Evolutionary conservation across 345 rosid species (phyloP).

Genomic region (Aegle marmelos): DNA sequence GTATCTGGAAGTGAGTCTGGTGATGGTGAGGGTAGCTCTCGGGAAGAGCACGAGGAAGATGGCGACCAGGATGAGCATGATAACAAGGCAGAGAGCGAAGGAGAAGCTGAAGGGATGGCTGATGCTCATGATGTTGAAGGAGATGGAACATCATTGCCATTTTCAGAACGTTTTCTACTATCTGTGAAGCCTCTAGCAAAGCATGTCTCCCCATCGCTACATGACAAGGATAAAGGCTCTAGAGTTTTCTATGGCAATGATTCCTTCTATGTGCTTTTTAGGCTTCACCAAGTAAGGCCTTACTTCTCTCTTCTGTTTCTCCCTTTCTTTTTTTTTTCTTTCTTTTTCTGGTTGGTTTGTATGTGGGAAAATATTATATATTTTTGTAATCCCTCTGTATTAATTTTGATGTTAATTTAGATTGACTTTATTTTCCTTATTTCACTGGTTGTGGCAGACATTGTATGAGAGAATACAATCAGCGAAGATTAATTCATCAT

Average conservation of each 20-base stretch:
- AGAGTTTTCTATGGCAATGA: constrained; percentile 89
- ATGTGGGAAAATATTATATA: background rate
- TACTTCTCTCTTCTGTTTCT: background rate
- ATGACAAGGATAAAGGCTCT: constrained; percentile 48
- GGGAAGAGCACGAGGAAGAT: constrained; percentile 81
- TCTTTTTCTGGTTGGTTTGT: too few species aligned
- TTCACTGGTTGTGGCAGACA: constrained; percentile 40
- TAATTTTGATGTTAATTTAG: background rate
- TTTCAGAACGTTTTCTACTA: constrained; percentile 64
- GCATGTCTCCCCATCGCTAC: constrained; percentile 54
- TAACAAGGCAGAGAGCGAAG: constrained; percentile 89
- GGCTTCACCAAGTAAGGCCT: constrained; percentile 90
- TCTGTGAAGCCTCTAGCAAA: constrained; percentile 85
- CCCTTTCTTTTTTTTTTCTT: background rate
- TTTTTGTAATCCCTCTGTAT: constrained; percentile 4
- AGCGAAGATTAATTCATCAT: constrained; percentile 88
- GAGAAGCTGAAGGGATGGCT: constrained; percentile 86
- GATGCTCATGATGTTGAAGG: constrained; percentile 76
- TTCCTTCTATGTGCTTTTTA: constrained; percentile 83
- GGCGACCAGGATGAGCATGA: constrained; percentile 59
- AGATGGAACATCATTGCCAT: constrained; percentile 56
- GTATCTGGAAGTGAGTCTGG: constrained; percentile 87
- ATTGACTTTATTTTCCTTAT: constrained; percentile 10
- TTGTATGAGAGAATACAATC: constrained; percentile 85
- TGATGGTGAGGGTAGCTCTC: constrained; percentile 78